These are phyloP conservation scores for Paradendryphiella salina DNA, from an alignment of 2,329 filamentous ascomycete genomes.

Conservation along the genomic window DNA sequence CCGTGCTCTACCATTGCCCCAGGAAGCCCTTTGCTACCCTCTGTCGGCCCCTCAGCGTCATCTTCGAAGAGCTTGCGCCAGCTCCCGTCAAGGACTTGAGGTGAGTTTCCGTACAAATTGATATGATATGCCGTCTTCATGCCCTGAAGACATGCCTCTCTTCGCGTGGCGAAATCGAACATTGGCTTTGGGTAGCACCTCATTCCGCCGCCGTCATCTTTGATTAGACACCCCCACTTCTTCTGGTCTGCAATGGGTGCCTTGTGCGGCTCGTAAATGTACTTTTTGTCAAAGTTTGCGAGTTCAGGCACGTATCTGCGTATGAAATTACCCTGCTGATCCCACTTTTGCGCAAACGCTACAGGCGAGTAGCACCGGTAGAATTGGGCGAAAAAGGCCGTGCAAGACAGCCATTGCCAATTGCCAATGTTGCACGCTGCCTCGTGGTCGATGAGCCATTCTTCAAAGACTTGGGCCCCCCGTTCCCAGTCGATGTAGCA, in stretches of 20 bases:
- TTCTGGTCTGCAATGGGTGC: constrained; percentile 69
- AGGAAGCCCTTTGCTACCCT: constrained; percentile 46
- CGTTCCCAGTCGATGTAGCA: constrained; percentile 81
- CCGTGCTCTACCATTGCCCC: constrained; percentile 45
- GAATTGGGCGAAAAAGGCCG: constrained; percentile 74
- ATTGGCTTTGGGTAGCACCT: constrained; percentile 71
- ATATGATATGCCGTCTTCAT: constrained; percentile 73
- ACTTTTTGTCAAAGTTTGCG: constrained; percentile 63
- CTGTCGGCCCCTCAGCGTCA: constrained; percentile 51
- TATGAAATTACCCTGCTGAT: constrained; percentile 68
- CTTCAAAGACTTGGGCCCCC: constrained; percentile 76
- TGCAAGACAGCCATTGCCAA: constrained; percentile 78
- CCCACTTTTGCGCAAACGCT: constrained; percentile 75
- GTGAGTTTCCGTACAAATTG: constrained; percentile 66
- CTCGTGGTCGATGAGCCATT: constrained; percentile 75
- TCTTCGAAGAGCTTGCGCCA: constrained; percentile 57
- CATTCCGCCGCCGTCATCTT: constrained; percentile 53
- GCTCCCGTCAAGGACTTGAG: constrained; percentile 63
- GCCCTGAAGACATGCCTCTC: constrained; percentile 64
- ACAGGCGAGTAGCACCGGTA: constrained; percentile 72
- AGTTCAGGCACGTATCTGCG: constrained; percentile 70
- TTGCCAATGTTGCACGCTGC: constrained; percentile 73
- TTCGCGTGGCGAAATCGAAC: constrained; percentile 71
- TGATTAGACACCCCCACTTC: constrained; percentile 66
- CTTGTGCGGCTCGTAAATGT: constrained; percentile 80